Conservation (phyloP, 148 eudicot species). For the Chenopodium formosanum region DNA sequence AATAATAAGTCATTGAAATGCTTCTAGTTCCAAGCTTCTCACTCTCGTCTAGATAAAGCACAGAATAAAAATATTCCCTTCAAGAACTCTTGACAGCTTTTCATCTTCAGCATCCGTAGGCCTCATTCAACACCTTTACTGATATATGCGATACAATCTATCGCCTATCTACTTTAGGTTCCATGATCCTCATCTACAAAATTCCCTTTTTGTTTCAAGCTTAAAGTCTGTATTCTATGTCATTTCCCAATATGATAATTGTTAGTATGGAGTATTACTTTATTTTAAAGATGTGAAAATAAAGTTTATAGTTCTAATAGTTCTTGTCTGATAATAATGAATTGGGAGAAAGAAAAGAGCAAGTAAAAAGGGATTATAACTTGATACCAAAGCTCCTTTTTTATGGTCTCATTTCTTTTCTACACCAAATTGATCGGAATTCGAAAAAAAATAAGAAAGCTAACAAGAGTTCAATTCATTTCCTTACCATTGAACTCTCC, state of each 20-base stretch:
- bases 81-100: neutral
- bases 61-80: neutral
- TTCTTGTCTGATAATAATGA: neutral
- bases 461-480: neutral
- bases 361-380: neutral
- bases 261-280: neutral
- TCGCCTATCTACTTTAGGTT: neutral
- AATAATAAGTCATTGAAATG: too few species aligned
- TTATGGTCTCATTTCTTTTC: neutral
- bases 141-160: neutral
- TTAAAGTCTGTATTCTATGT: neutral
- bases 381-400: too few species aligned
- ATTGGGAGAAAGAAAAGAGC: neutral
- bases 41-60: neutral
- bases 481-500: neutral
- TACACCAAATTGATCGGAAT: neutral
- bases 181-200: too few species aligned
- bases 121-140: neutral
- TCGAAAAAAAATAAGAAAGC: neutral
- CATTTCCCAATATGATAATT: neutral
- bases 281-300: neutral
- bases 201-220: neutral
- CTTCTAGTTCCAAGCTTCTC: neutral
- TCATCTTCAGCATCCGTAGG: neutral
- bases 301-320: neutral